phyloP scores from a whole-genome alignment of 1,139 yeast genomes.

The Blastobotrys serpentis region DNA sequence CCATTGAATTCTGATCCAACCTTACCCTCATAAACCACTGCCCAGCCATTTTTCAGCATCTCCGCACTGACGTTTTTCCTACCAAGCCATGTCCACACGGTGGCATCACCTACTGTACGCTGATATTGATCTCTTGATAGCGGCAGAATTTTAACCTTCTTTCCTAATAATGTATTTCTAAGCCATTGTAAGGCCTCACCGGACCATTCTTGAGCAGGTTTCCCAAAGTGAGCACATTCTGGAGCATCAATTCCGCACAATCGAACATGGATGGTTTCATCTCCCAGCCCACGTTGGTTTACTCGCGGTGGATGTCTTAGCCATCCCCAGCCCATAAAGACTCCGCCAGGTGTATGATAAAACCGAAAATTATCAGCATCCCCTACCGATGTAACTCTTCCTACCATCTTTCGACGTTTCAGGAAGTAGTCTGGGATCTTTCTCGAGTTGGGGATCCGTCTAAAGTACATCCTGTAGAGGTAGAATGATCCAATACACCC shows the following conservation, averaged over 20 bases:
- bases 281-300: constrained; percentile 40
- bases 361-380: constrained; percentile 95
- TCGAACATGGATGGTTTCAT: constrained; percentile 54
- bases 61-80: constrained; percentile 78
- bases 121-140: constrained; percentile 83
- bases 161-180: constrained; percentile 58
- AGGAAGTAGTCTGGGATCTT: constrained; percentile 34
- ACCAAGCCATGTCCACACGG: constrained; percentile 72
- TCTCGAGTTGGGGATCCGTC: constrained; percentile 36
- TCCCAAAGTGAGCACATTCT: constrained; percentile 91
- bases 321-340: constrained; percentile 93
- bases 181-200: constrained; percentile 85
- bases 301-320: constrained; percentile 53
- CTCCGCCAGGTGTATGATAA: constrained; percentile 92
- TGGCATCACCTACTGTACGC: constrained; percentile 80
- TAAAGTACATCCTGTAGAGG: constrained; percentile 33
- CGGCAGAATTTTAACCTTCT: constrained; percentile 71
- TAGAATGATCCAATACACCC: constrained; percentile 31
- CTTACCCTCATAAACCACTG: constrained; percentile 82
- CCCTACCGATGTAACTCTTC: constrained; percentile 87
- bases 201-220: constrained; percentile 85
- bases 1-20: constrained; percentile 85
- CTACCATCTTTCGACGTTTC: constrained; percentile 55
- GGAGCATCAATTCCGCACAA: constrained; percentile 98
- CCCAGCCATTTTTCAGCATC: constrained; percentile 81